These are phyloP conservation scores for Leccinum proximum DNA, from an alignment of 1,284 basidiomycete species.

Conservation along the genomic window DNA sequence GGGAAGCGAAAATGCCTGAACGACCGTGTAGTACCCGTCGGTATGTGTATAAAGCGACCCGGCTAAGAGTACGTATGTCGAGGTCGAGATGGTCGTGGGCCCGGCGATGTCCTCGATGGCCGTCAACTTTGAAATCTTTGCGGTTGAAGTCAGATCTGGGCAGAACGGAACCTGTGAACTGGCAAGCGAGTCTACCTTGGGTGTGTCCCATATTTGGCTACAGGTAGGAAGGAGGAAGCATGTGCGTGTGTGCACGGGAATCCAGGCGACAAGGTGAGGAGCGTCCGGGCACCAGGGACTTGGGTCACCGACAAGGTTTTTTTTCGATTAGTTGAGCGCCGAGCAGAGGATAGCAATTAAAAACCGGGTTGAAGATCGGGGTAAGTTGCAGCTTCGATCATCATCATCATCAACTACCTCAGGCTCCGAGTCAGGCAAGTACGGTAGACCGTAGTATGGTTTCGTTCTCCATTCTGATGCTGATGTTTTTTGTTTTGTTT, in stretches of 20 bases:
- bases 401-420: too few relatives aligned
- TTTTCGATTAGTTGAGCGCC: too few relatives aligned
- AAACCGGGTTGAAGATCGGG: too few relatives aligned
- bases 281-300: not conserved
- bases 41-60: conserved; percentile 4
- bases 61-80: conserved; percentile 4
- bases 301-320: too few relatives aligned
- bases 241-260: conserved; percentile 9
- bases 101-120: not conserved
- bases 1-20: conserved; percentile 18
- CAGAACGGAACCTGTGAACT: not conserved
- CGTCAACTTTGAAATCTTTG: conserved; percentile 3
- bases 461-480: too few relatives aligned
- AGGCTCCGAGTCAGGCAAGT: too few relatives aligned
- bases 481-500: too few relatives aligned
- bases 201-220: conserved; percentile 6
- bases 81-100: not conserved
- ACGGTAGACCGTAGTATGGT: too few relatives aligned
- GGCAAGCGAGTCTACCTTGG: conserved; percentile 1
- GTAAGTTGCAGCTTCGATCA: too few relatives aligned
- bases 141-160: not conserved
- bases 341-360: too few relatives aligned
- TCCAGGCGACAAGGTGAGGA: conserved; percentile 14
- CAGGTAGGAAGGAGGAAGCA: conserved; percentile 5
- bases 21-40: conserved; percentile 8